phyloP scores from a whole-genome alignment of 1,284 basidiomycete genomes.

The Fomitopsis schrenkii region DNA sequence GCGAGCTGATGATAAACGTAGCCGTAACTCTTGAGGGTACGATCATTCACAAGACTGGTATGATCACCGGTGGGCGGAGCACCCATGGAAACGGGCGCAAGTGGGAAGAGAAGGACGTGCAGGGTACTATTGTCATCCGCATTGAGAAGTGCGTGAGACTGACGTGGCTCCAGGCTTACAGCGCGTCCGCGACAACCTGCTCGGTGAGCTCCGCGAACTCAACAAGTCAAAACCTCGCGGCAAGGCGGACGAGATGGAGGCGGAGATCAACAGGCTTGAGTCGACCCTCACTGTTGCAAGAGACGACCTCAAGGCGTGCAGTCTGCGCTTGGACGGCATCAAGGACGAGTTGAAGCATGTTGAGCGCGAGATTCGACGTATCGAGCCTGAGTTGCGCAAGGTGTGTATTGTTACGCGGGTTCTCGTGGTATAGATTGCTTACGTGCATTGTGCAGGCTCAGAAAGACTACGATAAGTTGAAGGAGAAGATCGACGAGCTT shows the following conservation, averaged over 20 bases:
- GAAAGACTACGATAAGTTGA: constrained; percentile 46
- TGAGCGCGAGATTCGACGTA: constrained; percentile 65
- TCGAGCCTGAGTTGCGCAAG: constrained; percentile 65
- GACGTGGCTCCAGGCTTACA: constrained; percentile 51
- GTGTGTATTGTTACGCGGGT: constrained; percentile 29
- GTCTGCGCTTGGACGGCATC: constrained; percentile 64
- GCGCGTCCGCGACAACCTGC: constrained; percentile 69
- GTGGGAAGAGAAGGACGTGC: constrained; percentile 93
- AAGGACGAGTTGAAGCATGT: constrained; percentile 79
- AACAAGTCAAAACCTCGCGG: constrained; percentile 77
- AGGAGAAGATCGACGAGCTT: constrained; percentile 54
- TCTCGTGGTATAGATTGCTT: not conserved
- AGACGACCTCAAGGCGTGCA: constrained; percentile 79
- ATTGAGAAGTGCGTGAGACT: not conserved
- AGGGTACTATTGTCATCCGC: constrained; percentile 45
- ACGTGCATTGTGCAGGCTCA: constrained; percentile 39
- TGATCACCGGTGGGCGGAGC: constrained; percentile 94
- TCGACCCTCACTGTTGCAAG: constrained; percentile 65
- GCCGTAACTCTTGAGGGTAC: constrained; percentile 97
- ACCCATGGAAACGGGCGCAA: constrained; percentile 70
- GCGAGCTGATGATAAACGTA: not conserved
- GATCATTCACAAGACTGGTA: constrained; percentile 94
- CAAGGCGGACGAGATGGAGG: constrained; percentile 80
- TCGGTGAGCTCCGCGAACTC: constrained; percentile 80
- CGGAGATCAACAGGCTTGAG: constrained; percentile 79